Base-by-base conservation (phyloP, 2,329 filamentous ascomycete species). In the Penicillium sp. region DNA sequence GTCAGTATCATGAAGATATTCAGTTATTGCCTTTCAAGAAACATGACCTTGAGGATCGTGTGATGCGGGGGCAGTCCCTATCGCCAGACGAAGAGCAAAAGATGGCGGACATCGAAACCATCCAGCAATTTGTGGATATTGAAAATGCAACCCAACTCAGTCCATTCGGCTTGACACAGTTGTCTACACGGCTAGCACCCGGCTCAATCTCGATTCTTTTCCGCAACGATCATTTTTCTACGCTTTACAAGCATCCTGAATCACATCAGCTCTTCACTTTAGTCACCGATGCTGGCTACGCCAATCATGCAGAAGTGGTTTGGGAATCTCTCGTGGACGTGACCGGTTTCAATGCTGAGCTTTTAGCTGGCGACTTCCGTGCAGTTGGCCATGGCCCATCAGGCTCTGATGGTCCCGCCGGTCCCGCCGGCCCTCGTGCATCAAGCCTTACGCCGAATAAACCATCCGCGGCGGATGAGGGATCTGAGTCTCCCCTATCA, bases 181-280 rank as follows among this genome's bases (percentile, higher is more conserved):
- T 97, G 32, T 81, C 81, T 0, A 83, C 84, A 44, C 85, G 82
- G 5, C 80, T 97, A 51, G 76, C 82, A 10, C 87, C 91, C 1
- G 93, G 91, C 1, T 85, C 88, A 1, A 84, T 97, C 55, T 90
- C 90, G 0, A 97, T 99, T 43, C 75, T 99, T 1, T 99, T 99
- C 76, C 85, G 94, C 21, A 99, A 99, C 64, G 93, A 99, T 66
- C 94, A 99, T 69, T 99, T 99, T 67, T 91, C 91, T 34, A 97
- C 93, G 0, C 72, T 99, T 0, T 96, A 96, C 72, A 90, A 92
- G 54, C 91, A 97, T 62, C 91, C 93, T 0, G 78, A 86, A 37
- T 90, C 87, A 0, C 80, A 84, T 33, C 82, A 89, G 59, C 80
- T 97, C 1, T 83, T 93, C 57, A 91, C 89, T 0, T 77, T 99